Conservation (phyloP, 2,329 filamentous ascomycete species). For the Colletotrichum eremochloae region DNA sequence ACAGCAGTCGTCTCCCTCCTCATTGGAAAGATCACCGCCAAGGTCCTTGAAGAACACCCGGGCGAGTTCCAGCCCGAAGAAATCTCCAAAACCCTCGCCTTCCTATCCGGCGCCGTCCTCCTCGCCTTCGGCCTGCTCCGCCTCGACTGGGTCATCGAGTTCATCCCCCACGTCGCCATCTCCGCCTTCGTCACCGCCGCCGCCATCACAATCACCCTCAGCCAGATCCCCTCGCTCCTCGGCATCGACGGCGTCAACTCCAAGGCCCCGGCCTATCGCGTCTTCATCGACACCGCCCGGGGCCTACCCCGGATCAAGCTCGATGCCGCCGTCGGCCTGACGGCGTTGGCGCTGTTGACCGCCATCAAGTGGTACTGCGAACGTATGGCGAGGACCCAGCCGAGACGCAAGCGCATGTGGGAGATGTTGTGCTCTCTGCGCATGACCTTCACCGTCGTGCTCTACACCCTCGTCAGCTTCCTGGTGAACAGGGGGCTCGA, state of each 20-base stretch:
- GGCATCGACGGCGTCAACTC: constrained; percentile 65
- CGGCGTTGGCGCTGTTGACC: constrained; percentile 77
- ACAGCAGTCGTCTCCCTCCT: constrained; percentile 66
- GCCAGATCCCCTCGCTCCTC: constrained; percentile 65
- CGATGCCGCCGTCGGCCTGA: constrained; percentile 81
- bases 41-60: constrained; percentile 52
- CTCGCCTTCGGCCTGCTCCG: constrained; percentile 63
- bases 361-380: constrained; percentile 67
- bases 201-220: constrained; percentile 63
- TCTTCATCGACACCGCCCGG: constrained; percentile 66
- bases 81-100: constrained; percentile 62
- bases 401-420: constrained; percentile 72
- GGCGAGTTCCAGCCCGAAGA: constrained; percentile 47
- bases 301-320: constrained; percentile 64
- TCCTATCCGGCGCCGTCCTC: constrained; percentile 64
- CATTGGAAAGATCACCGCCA: constrained; percentile 60
- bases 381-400: constrained; percentile 71
- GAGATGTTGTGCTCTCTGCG: constrained; percentile 82
- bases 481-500: constrained; percentile 70
- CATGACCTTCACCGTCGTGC: constrained; percentile 80
- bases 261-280: constrained; percentile 60
- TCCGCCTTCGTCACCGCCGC: constrained; percentile 69
- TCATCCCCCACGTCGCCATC: constrained; percentile 66
- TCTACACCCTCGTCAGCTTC: constrained; percentile 82
- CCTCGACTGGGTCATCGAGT: constrained; percentile 67